phyloP scores from a whole-genome alignment of 306 rosid species.

The Quercus bicolor region DNA sequence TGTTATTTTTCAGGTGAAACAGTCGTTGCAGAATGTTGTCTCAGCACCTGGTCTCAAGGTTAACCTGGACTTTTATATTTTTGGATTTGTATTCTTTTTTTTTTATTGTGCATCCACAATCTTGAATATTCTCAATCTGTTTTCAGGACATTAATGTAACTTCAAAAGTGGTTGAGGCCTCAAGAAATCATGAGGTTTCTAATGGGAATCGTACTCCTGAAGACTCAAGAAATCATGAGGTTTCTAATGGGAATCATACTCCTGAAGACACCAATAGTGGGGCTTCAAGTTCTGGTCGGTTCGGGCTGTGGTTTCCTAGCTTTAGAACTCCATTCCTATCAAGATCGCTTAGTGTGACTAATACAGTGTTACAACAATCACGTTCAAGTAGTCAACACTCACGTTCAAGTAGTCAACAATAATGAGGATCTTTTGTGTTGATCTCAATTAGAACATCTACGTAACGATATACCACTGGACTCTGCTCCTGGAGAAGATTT shows the following conservation, averaged over 20 bases:
- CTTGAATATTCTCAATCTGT: not conserved
- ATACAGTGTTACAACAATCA: slow-evolving; percentile 43
- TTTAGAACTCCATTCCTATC: slow-evolving; percentile 38
- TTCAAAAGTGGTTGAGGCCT: slow-evolving; percentile 31
- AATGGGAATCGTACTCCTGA: slow-evolving; percentile 17
- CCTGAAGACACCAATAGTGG: slow-evolving; percentile 30
- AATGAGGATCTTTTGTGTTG: slow-evolving; percentile 16
- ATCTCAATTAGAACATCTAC: slow-evolving; percentile 5
- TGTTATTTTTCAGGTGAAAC: slow-evolving; percentile 10
- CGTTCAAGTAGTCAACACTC: slow-evolving; percentile 49
- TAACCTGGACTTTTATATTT: not conserved
- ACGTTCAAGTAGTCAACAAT: slow-evolving; percentile 38
- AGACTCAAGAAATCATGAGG: not conserved
- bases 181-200: slow-evolving; percentile 14
- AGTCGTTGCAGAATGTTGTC: slow-evolving; percentile 7
- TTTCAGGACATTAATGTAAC: slow-evolving; percentile 43
- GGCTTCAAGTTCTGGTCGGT: slow-evolving; percentile 50
- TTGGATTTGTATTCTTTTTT: not conserved
- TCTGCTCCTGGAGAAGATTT: slow-evolving; percentile 8
- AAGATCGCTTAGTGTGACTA: slow-evolving; percentile 73
- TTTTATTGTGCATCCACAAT: not conserved
- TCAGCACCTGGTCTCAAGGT: slow-evolving; percentile 18
- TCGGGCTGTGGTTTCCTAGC: slow-evolving; percentile 43
- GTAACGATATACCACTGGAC: slow-evolving; percentile 15
- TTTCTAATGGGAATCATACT: slow-evolving; percentile 15